Base-by-base conservation (phyloP, 176 grass and related monocot species). In the Aegilops bicornis region DNA sequence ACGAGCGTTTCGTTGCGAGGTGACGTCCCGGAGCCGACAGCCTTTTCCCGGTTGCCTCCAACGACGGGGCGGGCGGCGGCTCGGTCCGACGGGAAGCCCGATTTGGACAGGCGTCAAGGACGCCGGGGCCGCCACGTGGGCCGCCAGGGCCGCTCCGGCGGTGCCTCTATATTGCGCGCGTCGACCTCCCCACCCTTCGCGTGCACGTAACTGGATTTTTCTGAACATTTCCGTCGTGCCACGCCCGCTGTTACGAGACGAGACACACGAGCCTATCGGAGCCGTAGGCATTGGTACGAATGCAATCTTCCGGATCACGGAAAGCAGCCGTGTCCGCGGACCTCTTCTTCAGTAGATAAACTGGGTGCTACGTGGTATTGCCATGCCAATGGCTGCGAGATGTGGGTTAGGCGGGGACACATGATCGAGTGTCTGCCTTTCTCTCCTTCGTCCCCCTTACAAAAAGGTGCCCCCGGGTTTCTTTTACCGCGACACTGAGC, bases 131-230 rank as follows among this genome's bases (percentile, higher is more conserved):
- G 77, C 77, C 68, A 82, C 78, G 78, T 82, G 86, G 42, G 70
- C 6, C 15, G 69, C 16, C 12, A 32, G 31, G 59, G 32, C 43
- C 3, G 60, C 70, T 67, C 70, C 79, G 86, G 86, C 86, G 86
- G 86, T 71, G 80, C 40, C 19, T 23, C 33, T 14, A 19, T 54
- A 19, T 54, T 17, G 16, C 50, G 16, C 16, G 50, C 54, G 54
- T 58, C 54, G 54, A 59, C 54, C 54, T 59, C 54, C 15, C 50
- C 17, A 6, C 50, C 0, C 50, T 7, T 56, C 50, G 54, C 56
- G 56, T 59, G 22, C 69, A 23, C 19, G 35, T 23, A 59, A 59
- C 56, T 24, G 20, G 69, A 23, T 13, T 72, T 71, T 23, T 22
- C 1, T 73, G 22, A 2, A 7, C 36, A 6, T 42, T 42, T 14